Evolutionary conservation across 306 rosid species (phyloP).

Genomic region (Trifolium pratense): DNA sequence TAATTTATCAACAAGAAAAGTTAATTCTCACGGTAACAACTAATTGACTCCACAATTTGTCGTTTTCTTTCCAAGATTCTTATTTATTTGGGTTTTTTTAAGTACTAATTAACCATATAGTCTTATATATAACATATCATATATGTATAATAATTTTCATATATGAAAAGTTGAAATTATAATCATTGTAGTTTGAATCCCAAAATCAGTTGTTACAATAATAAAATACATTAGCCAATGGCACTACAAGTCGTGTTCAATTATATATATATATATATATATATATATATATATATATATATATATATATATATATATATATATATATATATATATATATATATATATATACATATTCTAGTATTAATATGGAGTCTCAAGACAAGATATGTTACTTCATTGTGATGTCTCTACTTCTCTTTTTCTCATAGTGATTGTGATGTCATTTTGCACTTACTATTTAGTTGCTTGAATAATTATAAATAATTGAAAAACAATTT

Average conservation of each 20-base stretch:
- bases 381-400: constrained; percentile 16
- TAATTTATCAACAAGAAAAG: background rate
- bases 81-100: background rate
- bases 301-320: too few species aligned
- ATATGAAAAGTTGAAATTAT: constrained; percentile 32
- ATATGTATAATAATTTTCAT: constrained; percentile 16
- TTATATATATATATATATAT: background rate
- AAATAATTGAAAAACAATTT: constrained; percentile 19
- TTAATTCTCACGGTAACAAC: background rate
- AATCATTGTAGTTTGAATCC: constrained; percentile 37
- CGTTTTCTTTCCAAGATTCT: too few species aligned
- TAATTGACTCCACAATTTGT: background rate
- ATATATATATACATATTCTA: too few species aligned
- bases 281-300: too few species aligned
- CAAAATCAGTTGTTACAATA: constrained; percentile 8
- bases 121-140: background rate
- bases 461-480: constrained; percentile 43
- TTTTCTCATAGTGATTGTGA: constrained; percentile 54
- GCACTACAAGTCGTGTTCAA: constrained; percentile 36
- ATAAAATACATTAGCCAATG: constrained; percentile 20
- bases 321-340: too few species aligned
- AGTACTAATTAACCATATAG: background rate
- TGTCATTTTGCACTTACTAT: constrained; percentile 54
- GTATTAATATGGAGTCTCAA: background rate
- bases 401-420: constrained; percentile 33